Percentiles rank a stretch among this genome's conserved stretches.
Conservation (phyloP, 371 early-diverging fungal genomes). For the Actinomortierella ambigua region DNA sequence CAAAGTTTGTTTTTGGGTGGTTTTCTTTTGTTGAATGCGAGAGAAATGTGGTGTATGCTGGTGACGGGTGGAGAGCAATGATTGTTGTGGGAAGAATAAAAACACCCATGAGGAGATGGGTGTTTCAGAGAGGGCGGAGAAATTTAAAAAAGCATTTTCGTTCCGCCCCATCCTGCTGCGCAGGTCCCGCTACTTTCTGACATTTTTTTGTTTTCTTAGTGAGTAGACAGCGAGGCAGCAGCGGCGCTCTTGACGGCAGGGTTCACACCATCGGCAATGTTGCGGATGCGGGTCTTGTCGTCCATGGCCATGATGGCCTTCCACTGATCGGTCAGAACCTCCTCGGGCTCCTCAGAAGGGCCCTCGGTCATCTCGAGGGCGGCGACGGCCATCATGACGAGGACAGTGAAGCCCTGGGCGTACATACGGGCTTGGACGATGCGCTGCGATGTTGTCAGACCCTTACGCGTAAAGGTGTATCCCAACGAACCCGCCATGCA, state of each 20-base stretch:
- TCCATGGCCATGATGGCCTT: constrained; percentile 47
- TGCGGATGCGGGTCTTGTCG: constrained; percentile 33
- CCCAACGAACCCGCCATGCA: constrained; percentile 71
- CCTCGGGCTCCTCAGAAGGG: constrained; percentile 22
- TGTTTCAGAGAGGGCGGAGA: too few relatives aligned
- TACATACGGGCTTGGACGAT: constrained; percentile 74
- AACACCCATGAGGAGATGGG: too few relatives aligned
- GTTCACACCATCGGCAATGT: constrained; percentile 30
- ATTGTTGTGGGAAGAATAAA: too few relatives aligned
- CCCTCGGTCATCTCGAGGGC: constrained; percentile 40
- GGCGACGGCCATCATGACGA: constrained; percentile 46
- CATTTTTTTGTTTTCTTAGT: too few relatives aligned
- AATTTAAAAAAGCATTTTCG: too few relatives aligned
- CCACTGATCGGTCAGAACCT: constrained; percentile 44
- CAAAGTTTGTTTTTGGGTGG: too few relatives aligned
- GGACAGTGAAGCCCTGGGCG: constrained; percentile 45
- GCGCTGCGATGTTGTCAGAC: constrained; percentile 72
- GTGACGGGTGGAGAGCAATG: too few relatives aligned
- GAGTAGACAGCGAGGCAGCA: constrained; percentile 8
- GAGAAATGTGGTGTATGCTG: too few relatives aligned
- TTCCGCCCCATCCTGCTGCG: too few relatives aligned
- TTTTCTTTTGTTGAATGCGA: too few relatives aligned
- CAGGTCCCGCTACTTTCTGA: too few relatives aligned
- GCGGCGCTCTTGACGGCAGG: constrained; percentile 4
- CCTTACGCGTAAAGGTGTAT: constrained; percentile 69